A percentile compares a stretch with the other conserved stretches of the same genome.
Conservation (phyloP, 1,284 basidiomycete genomes). For the Schizophyllum amplum region DNA sequence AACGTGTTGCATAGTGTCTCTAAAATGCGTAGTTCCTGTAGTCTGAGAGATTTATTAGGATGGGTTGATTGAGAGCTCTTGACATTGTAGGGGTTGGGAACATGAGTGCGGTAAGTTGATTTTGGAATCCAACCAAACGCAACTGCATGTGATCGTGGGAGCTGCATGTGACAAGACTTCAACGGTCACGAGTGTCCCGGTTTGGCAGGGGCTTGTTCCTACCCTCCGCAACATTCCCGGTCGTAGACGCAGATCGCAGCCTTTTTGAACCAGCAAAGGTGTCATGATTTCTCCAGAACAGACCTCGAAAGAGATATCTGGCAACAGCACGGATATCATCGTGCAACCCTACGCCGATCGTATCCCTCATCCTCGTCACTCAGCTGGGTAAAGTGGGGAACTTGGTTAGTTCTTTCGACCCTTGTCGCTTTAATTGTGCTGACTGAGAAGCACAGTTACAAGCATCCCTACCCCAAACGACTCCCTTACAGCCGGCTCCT, state of each 20-base stretch:
- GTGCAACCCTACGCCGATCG: slow-evolving; percentile 77
- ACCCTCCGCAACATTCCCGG: not conserved
- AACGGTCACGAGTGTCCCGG: not conserved
- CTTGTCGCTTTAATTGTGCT: slow-evolving; percentile 16
- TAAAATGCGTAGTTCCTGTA: too few relatives aligned
- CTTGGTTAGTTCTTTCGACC: slow-evolving; percentile 46
- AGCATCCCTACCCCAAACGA: slow-evolving; percentile 65
- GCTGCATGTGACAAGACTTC: too few relatives aligned
- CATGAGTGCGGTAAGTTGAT: too few relatives aligned
- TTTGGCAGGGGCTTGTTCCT: not conserved
- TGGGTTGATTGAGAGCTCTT: too few relatives aligned
- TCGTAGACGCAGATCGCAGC: not conserved
- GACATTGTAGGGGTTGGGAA: too few relatives aligned
- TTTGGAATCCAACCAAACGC: too few relatives aligned
- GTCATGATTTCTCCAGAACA: not conserved
- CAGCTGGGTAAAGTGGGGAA: slow-evolving; percentile 85
- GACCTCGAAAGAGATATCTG: slow-evolving; percentile 16
- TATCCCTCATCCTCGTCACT: slow-evolving; percentile 72
- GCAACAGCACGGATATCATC: slow-evolving; percentile 62
- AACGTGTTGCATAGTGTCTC: too few relatives aligned
- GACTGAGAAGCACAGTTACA: slow-evolving; percentile 39
- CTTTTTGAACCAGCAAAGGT: not conserved
- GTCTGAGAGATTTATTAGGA: too few relatives aligned
- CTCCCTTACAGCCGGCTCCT: slow-evolving; percentile 43
- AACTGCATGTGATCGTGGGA: not conserved